Base-by-base conservation (phyloP, 2,329 filamentous ascomycete genomes). In the Elsinoe arachidis region DNA sequence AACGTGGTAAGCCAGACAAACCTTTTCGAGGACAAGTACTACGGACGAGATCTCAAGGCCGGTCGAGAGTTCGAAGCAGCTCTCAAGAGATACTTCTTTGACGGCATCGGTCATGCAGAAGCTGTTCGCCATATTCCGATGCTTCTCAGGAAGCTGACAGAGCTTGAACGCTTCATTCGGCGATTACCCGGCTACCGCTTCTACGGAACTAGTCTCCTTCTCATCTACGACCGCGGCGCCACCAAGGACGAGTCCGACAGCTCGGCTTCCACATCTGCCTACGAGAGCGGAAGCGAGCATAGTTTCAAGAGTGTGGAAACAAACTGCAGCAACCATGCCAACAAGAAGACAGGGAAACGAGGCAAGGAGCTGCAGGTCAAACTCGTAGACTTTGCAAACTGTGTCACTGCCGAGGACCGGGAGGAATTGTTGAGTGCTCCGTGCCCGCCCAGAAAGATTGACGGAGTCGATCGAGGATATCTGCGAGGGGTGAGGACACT, bases 331-430 rank as follows among this genome's bases (percentile, higher is more conserved):
- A 30, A 5, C 5, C 19, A 44, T 14, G 33, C 44, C 21, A 37
- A 17, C 33, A 47, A 55, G 7, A 17, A 43, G 11, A n/a, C 43
- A 2, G n/a, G 46, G 1, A n/a, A 51, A n/a, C 12, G n/a, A 23
- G 4, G 76, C 80, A 47, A 55, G 65, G 58, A 68, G 63, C 91
- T 95, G 67, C 88, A 96, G 70, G 85, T 99, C 74, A 96, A 96
- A 73, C 95, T 99, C 70, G 92, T 96, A 58, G 93, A 99, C 72
- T 99, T 99, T 74, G 93, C 93, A 62, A 99, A 99, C 70, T 96
- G 92, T 67, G 85, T 97, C 35, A 97, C 91, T 1, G 88, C 89
- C 3, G 87, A 93, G 63, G 90, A 96, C 66, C 69, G 73, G 52
- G 66, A 82, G 2, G 59, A 58, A 17, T 73, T 79, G 1, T 73